Evolutionary conservation across 2,329 filamentous ascomycete species (phyloP), one percentile per base, ranked within the genome.

Genomic region (Arthrinium puccinioides): DNA sequence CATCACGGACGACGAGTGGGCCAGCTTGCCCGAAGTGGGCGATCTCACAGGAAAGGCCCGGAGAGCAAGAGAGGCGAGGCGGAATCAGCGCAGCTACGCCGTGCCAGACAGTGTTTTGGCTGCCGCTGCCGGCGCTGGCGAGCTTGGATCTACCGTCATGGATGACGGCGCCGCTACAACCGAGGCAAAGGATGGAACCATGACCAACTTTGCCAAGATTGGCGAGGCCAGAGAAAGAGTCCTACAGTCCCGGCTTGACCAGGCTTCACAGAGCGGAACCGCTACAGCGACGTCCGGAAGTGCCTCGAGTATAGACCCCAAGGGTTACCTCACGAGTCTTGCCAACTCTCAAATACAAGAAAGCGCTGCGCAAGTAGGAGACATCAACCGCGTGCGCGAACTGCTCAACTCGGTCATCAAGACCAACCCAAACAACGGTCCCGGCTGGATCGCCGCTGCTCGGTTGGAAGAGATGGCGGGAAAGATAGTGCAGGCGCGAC

Each of bases 131-230:
- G 86, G 87, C 49, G 75, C 84, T 3, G 74, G 77, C 4, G 86
- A 96, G 55, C 76, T 97, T 46, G 84, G 88, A 32, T 92, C 88
- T 2, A 94, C 87, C 0, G 81, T 98, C n/a, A 74, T 80, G 30
- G 87, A 94, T 25, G 89, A 95, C 43, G 84, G 79, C 2, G 60
- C 65, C 2, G 62, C 70, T n/a, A 63, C 66, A 9, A 66, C 46
- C 21, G 47, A 51, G 8, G 63, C 60, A 20, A 74, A 81, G 40
- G 88, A 95, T 53, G 89, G 90, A 3, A 94, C 88, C 2, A 92
- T 95, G 77, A 98, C 90, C 9, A 96, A 98, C 57, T 98, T 98
- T 57, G 90, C 90, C 30, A 86, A 95, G 60, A 97, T 98, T 45
- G 92, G 94, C 62, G 88, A 89, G 30, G 94, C 92, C 15, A 81